Evolutionary conservation across 805 yeast species (phyloP), one percentile per base, ranked within the genome.

Genomic region (Groenewaldozyma salmanticensis): DNA sequence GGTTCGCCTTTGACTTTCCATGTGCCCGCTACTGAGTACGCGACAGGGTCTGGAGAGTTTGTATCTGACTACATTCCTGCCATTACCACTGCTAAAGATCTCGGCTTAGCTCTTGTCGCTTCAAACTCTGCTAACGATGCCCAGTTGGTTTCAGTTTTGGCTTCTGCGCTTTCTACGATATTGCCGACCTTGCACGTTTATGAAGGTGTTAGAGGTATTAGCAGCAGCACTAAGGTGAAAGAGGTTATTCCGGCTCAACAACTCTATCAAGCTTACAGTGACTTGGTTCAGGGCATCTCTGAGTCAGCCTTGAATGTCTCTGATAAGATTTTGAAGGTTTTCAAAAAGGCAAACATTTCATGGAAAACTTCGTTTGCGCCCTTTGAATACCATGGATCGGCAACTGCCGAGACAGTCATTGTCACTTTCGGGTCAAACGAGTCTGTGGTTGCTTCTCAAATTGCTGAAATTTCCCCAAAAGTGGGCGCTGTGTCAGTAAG

Each of bases 381-480:
- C 21, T 81, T 83, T 54, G 85, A 83, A 60, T 85, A 80, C 61
- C 63, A 58, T 44, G 96, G 96, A 40, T 66, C 67, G 40, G 57
- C 59, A 6, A 60, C 67, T 42, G 79, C 95, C 5, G 74, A 74
- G 35, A 75, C 81, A 19, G 83, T 88, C n/a, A 79, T 83, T 58
- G 90, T 87, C 27, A 68, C 79, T n/a, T 77, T 81, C 49, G 94
- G 95, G 19, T 69, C 92, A 32, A 61, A 71, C 33, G 87, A 81
- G 57, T 65, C 81, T 15, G 66, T 75, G 42, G 62, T 75, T 42
- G 68, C 83, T 32, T 52, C 72, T 37, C 60, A 64, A 21, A 67
- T 71, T 21, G 55, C 65, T 5, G 58, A 60, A 17, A 43, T 57
- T 3, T 58, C 60, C 38, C 47, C 57, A 15, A 60, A 66, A n/a